A percentile compares a stretch with the other conserved stretches of the same genome.
These are phyloP conservation scores for Crithidia brevicula DNA, from an alignment of 208 protist genomes.

Conservation along the genomic window DNA sequence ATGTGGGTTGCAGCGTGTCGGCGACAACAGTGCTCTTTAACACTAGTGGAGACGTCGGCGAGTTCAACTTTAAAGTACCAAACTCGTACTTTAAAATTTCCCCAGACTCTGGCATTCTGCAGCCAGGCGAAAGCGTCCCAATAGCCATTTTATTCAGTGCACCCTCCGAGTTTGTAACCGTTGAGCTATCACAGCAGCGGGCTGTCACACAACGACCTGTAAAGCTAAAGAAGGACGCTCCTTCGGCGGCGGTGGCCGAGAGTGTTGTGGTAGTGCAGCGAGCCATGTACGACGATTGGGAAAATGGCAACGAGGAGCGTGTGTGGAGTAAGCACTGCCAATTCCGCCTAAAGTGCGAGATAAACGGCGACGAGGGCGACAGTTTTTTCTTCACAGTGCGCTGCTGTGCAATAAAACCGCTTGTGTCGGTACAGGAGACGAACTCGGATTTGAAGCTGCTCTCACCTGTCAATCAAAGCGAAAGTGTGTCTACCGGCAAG, in stretches of 20 bases:
- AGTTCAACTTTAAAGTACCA: constrained; percentile 25
- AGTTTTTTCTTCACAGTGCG: constrained; percentile 25
- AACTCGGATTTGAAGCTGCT: background rate
- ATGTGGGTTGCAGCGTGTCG: constrained; percentile 28
- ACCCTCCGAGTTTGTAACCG: constrained; percentile 15
- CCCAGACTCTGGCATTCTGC: constrained; percentile 34
- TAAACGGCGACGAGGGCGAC: constrained; percentile 18
- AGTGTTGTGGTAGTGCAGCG: background rate
- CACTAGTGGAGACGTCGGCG: constrained; percentile 17
- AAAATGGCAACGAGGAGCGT: constrained; percentile 3
- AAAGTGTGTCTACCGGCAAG: background rate
- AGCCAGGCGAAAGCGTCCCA: constrained; percentile 33
- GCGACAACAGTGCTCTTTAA: constrained; percentile 41
- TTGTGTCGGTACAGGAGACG: constrained; percentile 11
- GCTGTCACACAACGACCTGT: background rate
- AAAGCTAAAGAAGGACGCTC: constrained; percentile 19
- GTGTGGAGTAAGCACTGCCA: constrained; percentile 32
- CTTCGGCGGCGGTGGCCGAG: background rate
- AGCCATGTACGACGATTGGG: constrained; percentile 31
- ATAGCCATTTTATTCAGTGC: constrained; percentile 34
- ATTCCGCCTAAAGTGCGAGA: constrained; percentile 28
- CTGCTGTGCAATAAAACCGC: constrained; percentile 25
- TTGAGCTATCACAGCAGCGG: constrained; percentile 9
- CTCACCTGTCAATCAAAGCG: background rate
- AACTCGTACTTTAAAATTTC: constrained; percentile 32